These are phyloP conservation scores for Thielaviopsis ethacetica DNA, from an alignment of 2,329 filamentous ascomycete genomes.

Conservation along the genomic window DNA sequence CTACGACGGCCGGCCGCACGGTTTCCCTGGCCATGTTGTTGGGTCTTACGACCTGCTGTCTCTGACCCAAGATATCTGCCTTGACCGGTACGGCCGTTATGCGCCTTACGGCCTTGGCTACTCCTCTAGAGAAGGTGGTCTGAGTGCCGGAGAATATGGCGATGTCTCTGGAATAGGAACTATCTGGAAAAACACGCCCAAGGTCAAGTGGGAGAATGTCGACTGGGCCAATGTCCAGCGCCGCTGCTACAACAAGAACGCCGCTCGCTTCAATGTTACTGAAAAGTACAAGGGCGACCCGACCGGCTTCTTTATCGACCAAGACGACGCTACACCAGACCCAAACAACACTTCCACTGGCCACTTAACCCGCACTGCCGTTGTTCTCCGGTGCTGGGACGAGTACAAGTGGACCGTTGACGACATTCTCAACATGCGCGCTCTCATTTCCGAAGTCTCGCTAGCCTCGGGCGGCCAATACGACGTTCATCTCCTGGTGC, in stretches of 20 bases:
- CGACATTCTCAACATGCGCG: constrained; percentile 65
- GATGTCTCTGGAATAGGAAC: constrained; percentile 65
- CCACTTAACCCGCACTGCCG: constrained; percentile 46
- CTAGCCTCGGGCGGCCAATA: constrained; percentile 74
- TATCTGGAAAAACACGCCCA: constrained; percentile 55
- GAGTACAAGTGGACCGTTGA: constrained; percentile 65
- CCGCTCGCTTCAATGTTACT: constrained; percentile 43
- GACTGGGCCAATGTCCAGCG: constrained; percentile 68
- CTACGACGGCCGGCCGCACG: constrained; percentile 62
- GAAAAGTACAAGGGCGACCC: constrained; percentile 21
- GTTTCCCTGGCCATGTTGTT: constrained; percentile 69
- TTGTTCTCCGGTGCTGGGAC: constrained; percentile 71
- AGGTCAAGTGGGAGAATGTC: constrained; percentile 61
- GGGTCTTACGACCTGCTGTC: constrained; percentile 76
- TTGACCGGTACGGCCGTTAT: constrained; percentile 76
- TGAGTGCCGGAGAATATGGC: constrained; percentile 71
- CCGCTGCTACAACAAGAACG: constrained; percentile 55
- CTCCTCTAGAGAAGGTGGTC: constrained; percentile 58
- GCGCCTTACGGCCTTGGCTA: constrained; percentile 88
- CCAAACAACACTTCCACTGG: constrained; percentile 11
- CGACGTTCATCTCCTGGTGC: constrained; percentile 69
- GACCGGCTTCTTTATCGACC: constrained; percentile 35
- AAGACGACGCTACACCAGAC: constrained; percentile 16
- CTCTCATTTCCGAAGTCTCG: constrained; percentile 68
- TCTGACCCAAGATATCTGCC: constrained; percentile 73